Base-by-base conservation (phyloP, 768 basidiomycete genomes). In the Ramaria rubella region DNA sequence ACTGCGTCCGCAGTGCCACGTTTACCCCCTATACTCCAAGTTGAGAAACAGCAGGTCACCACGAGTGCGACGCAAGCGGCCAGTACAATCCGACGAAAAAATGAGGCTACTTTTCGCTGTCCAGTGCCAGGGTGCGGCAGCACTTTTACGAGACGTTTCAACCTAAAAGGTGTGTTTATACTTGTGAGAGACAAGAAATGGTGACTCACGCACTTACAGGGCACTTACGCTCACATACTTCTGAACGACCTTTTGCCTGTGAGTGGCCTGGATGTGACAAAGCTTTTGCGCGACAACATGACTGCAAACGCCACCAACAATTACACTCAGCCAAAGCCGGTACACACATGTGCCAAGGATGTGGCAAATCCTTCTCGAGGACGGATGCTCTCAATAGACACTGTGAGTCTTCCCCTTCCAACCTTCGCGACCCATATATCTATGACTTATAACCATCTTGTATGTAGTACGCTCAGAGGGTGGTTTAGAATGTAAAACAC, bases 271-370 rank as follows among this genome's bases (percentile, higher is more conserved):
- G 92, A 29, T 97, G 94, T 70, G 88, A 87, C 67, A 97, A 96
- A 69, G 87, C 90, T 24, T 95, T 96, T 68, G 94, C 94, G 50
- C 81, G 94, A 44, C 91, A 94, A 69, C 94, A 97, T 69, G 94
- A 97, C 68, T 95, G 93, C 88, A 96, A 96, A 69, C 87, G 94
- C 31, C 94, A 95, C 67, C 90, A 93, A 73, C 88, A 90, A 2
- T 76, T 97, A 5, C 94, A 97, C 63, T 82, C 85, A 14, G 82
- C 86, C 45, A 88, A 92, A 63, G 80, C 89, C 8, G 85, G 88
- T 64, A 80, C 85, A 29, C 94, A 95, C 68, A 77, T 88, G 52
- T 97, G 94, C 64, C 84, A 85, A 60, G 92, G 91, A 2, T 97
- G 94, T 72, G 86, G 90, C 67, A 94, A 95, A 77, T 87, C 91